These are phyloP conservation scores for Backusella tarrabulga DNA, from an alignment of 192 early-diverging fungal species.

Conservation along the genomic window DNA sequence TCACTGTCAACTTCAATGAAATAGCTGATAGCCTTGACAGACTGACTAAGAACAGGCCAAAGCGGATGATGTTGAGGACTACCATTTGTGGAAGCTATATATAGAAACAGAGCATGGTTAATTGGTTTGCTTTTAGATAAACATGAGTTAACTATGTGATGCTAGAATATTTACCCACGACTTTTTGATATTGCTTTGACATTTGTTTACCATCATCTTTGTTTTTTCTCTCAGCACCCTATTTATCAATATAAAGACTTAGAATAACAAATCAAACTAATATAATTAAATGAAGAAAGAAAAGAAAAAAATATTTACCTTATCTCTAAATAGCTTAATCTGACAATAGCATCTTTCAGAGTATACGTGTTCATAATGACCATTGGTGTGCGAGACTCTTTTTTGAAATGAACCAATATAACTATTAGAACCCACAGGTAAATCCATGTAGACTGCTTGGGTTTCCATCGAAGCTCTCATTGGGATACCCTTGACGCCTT, in stretches of 20 bases:
- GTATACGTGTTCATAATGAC: conserved; percentile 20
- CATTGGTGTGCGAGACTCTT: conserved; percentile 47
- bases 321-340: conserved; percentile 21
- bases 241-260: conserved; percentile 6
- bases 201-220: conserved; percentile 76
- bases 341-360: conserved; percentile 10
- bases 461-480: conserved; percentile 52
- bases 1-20: background rate
- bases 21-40: background rate
- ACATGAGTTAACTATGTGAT: background rate
- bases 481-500: conserved; percentile 78
- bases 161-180: conserved; percentile 37
- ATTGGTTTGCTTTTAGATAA: background rate
- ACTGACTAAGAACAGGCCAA: conserved; percentile 21
- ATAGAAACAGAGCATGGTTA: background rate
- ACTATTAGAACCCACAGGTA: background rate
- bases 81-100: conserved; percentile 10
- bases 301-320: background rate
- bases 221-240: conserved; percentile 75
- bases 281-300: no score
- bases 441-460: conserved; percentile 20
- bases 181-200: conserved; percentile 64
- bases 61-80: conserved; percentile 50
- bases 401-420: conserved; percentile 5
- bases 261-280: background rate